Conservation (phyloP, 257 asterid species). For the Verbascum thapsus region DNA sequence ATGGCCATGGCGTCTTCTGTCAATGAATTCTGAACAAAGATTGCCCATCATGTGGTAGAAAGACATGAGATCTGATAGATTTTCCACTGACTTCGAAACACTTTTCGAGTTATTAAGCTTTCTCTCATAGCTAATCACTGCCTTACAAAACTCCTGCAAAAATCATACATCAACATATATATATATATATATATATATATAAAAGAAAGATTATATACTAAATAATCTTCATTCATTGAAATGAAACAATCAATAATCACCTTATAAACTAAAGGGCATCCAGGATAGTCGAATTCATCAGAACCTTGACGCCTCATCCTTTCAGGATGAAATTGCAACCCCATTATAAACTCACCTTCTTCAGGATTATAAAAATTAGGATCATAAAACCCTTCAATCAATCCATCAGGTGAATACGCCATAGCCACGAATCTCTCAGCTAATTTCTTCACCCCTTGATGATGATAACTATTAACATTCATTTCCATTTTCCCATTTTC, state of each 20-base stretch:
- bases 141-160: conserved; percentile 63
- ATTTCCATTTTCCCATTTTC: conserved; percentile 63
- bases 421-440: conserved; percentile 82
- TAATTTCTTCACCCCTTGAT: conserved; percentile 82
- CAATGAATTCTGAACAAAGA: conserved; percentile 68
- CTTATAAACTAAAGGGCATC: conserved; percentile 74
- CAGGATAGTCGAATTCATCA: conserved; percentile 78
- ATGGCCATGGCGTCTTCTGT: no score
- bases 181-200: no score
- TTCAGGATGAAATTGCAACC: conserved; percentile 95
- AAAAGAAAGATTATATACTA: no score
- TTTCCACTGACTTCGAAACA: conserved; percentile 43
- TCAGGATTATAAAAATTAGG: conserved; percentile 76
- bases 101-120: conserved; percentile 38
- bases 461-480: conserved; percentile 83
- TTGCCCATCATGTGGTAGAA: conserved; percentile 75
- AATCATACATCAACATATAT: no score
- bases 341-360: conserved; percentile 89
- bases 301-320: conserved; percentile 65
- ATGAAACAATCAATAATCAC: conserved; percentile 21
- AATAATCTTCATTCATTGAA: no score
- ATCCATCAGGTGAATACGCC: conserved; percentile 88
- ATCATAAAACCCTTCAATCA: conserved; percentile 87
- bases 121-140: conserved; percentile 67
- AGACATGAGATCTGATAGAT: conserved; percentile 54